Evolutionary conservation across 352 stramenopile genomes (phyloP).

Genomic region (Hyphochytrium catenoides): DNA sequence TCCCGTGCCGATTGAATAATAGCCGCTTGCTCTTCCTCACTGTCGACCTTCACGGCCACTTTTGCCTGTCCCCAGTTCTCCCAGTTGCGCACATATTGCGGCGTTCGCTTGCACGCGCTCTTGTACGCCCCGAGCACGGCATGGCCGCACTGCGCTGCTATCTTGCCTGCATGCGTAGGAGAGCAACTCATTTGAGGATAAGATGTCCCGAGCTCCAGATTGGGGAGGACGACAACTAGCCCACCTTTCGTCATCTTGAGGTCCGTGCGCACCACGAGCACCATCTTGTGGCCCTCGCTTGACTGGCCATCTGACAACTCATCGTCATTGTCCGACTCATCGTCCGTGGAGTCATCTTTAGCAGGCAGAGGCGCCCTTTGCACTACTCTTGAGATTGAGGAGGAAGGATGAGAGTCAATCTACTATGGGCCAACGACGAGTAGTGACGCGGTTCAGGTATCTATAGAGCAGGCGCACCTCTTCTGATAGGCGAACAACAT

Average conservation of each 20-base stretch:
- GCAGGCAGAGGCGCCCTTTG: too few species aligned
- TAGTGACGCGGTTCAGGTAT: too few species aligned
- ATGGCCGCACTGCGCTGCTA: conserved; percentile 58
- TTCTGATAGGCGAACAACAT: too few species aligned
- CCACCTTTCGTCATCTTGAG: conserved; percentile 88
- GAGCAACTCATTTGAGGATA: background rate
- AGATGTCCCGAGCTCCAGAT: background rate
- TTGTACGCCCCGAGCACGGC: conserved; percentile 85
- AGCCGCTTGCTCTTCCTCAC: conserved; percentile 43
- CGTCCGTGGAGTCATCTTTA: conserved; percentile 13
- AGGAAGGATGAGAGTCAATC: too few species aligned
- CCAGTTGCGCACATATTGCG: conserved; percentile 34
- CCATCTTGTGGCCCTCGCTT: conserved; percentile 64
- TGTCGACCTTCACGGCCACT: conserved; percentile 56
- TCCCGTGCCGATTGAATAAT: conserved; percentile 31
- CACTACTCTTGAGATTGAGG: too few species aligned
- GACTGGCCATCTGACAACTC: conserved; percentile 36
- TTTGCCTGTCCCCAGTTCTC: conserved; percentile 59
- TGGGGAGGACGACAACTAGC: conserved; percentile 28
- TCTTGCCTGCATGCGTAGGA: conserved; percentile 23
- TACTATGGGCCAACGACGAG: too few species aligned
- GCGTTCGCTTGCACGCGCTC: conserved; percentile 45
- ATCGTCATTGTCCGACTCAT: conserved; percentile 16
- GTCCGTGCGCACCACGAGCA: conserved; percentile 79
- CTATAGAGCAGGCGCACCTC: too few species aligned